Evolutionary conservation across 148 eudicot genomes (phyloP).

Genomic region (Rhododendron ferrugineum): DNA sequence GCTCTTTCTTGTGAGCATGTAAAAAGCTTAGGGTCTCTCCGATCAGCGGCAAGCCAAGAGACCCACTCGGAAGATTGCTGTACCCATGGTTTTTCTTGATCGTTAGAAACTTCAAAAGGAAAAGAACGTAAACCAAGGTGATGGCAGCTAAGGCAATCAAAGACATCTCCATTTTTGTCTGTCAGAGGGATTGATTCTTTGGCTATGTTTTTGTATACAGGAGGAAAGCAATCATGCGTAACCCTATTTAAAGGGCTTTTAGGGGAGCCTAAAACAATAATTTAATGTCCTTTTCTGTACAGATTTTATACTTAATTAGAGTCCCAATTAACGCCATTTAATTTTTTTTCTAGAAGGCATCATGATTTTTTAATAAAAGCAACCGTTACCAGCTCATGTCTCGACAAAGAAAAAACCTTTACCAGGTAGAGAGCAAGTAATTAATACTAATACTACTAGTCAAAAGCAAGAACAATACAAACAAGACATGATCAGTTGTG

Average conservation of each 20-base stretch:
- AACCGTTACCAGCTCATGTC: background rate
- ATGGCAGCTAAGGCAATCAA: constrained; percentile 7
- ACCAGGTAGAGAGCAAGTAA: no score
- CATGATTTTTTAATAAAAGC: background rate
- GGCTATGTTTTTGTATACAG: background rate
- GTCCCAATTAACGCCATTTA: background rate
- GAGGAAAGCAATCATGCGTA: background rate
- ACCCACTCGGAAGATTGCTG: constrained; percentile 13
- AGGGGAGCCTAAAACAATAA: background rate
- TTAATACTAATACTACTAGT: no score
- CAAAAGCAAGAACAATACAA: no score
- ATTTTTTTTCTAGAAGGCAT: background rate
- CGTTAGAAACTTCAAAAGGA: constrained; percentile 3
- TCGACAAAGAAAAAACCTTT: no score
- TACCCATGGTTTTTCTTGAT: background rate
- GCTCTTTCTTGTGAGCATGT: constrained; percentile 12
- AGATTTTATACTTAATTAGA: no score
- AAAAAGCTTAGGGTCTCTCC: constrained; percentile 22
- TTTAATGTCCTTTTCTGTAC: background rate
- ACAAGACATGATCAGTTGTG: no score
- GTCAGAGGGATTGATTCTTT: background rate
- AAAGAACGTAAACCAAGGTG: constrained; percentile 7
- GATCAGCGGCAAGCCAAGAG: constrained; percentile 16
- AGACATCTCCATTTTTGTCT: constrained; percentile 2
- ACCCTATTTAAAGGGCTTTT: background rate